Base-by-base conservation (phyloP, 495 filamentous ascomycete genomes). In the Annulohypoxylon bovei region DNA sequence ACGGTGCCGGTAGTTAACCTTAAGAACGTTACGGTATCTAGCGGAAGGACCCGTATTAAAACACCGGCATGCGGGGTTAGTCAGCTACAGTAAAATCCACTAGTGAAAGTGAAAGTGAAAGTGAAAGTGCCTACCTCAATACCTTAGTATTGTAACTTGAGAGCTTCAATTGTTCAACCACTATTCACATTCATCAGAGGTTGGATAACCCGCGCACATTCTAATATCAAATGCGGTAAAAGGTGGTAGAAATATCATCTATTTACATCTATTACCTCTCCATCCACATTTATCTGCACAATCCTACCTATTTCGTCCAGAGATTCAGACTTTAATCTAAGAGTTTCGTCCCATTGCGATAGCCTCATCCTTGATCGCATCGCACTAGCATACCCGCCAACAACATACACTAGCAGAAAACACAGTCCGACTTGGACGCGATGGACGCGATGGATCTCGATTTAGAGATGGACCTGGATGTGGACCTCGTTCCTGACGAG, bases 391-490 rank as follows among this genome's bases (percentile, higher is more conserved):
- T 40, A 57, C 18, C 22, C 18, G 7, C 14, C 54, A 40, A 25
- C 54, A 14, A 57, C 6, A 22, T 16, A 40, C 22, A 9, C 20
- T 27, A 42, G 33, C 35, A 57, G 54, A 42, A 28, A 57, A 14
- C 25, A 44, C 6, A 23, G 1, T 46, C 22, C 20, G 20, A 33
- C 25, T 11, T 44, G 44, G 67, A 22, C 71, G 54, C 66, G 20
- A 76, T 75, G 69, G 67, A 75, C 42, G 81, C 66, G 50, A 92
- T 92, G 90, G 92, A 94, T 76, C 89, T 93, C 56, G 92, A 94
- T 52, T 91, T 93, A 77, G 92, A 93, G 54, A 85, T 85, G 82
- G 83, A 83, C 54, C 77, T 93, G 54, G 90, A 91, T 70, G 77
- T 90, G 20, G 89, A 88, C 65, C 77, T 82, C 72, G 76, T 77